phyloP scores from a whole-genome alignment of 495 filamentous ascomycete species.

The Trichoderma asperelloides region DNA sequence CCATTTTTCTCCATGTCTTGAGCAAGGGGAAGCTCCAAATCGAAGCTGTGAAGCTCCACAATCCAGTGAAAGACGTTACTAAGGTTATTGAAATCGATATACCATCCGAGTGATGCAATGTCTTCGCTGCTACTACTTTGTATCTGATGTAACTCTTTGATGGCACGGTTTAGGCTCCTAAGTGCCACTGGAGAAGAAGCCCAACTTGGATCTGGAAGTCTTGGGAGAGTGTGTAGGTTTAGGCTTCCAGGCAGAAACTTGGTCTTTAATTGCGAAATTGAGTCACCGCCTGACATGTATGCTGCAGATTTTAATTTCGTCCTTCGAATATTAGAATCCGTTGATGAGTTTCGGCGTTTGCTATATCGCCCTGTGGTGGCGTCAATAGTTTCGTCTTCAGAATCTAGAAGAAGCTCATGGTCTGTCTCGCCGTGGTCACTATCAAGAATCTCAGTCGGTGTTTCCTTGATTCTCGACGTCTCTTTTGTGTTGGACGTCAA shows the following conservation, averaged over 20 bases:
- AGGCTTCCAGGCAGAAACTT: slow-evolving; percentile 61
- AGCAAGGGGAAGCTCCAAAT: slow-evolving; percentile 56
- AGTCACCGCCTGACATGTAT: neutral
- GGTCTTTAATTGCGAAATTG: slow-evolving; percentile 25
- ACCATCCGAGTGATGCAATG: slow-evolving; percentile 57
- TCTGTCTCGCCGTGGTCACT: neutral
- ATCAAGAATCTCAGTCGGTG: neutral
- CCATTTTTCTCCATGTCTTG: slow-evolving; percentile 58
- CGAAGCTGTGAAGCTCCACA: slow-evolving; percentile 81
- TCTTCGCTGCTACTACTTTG: slow-evolving; percentile 42
- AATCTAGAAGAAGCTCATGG: neutral
- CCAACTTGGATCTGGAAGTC: slow-evolving; percentile 56
- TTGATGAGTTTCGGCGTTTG: neutral
- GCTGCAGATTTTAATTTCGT: neutral
- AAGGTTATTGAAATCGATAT: slow-evolving; percentile 50
- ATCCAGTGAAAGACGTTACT: slow-evolving; percentile 88
- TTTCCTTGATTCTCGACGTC: too few relatives aligned
- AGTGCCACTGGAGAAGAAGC: slow-evolving; percentile 37
- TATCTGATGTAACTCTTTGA: slow-evolving; percentile 49
- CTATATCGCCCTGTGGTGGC: slow-evolving; percentile 10
- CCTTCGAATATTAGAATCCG: neutral
- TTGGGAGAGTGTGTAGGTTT: slow-evolving; percentile 43
- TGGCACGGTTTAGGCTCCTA: slow-evolving; percentile 51
- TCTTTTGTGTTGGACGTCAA: too few relatives aligned
- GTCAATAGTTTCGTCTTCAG: slow-evolving; percentile 17